phyloP scores from a whole-genome alignment of 148 eudicot species.

The Chenopodium quinoa region DNA sequence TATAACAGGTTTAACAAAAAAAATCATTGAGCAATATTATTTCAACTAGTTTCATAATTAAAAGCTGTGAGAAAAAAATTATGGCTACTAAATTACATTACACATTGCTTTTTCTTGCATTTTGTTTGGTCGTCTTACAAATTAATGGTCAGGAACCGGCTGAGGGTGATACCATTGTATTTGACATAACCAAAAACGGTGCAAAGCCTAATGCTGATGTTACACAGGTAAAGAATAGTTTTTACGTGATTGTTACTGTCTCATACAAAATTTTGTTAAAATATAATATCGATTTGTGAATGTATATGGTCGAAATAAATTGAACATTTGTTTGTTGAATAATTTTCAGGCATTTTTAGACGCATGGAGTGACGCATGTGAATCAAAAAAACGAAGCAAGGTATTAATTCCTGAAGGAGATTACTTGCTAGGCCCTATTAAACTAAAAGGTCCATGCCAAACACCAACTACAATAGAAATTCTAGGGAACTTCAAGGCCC shows the following conservation, averaged over 20 bases:
- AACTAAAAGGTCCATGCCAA: constrained; percentile 62
- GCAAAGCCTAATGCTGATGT: constrained; percentile 28
- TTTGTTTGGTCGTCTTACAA: constrained; percentile 5
- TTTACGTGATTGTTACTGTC: too few species aligned
- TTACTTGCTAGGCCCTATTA: constrained; percentile 29
- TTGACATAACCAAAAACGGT: constrained; percentile 24
- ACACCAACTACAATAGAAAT: constrained; percentile 36
- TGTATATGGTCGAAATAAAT: too few species aligned
- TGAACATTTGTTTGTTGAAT: not conserved
- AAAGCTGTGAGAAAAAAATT: not conserved
- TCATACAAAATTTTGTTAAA: too few species aligned
- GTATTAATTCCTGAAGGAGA: constrained; percentile 50
- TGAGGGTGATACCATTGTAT: constrained; percentile 7
- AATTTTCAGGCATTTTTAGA: constrained; percentile 33
- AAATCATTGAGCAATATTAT: not conserved
- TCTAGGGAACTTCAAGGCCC: constrained; percentile 57
- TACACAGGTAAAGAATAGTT: constrained; percentile 21
- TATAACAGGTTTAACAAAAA: not conserved
- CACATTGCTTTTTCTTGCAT: constrained; percentile 7
- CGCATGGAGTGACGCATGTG: constrained; percentile 63
- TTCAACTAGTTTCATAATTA: too few species aligned
- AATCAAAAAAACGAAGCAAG: constrained; percentile 34
- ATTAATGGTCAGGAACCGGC: not conserved
- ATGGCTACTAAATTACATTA: constrained; percentile 15
- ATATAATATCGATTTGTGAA: too few species aligned